Base-by-base conservation (phyloP, 1,139 yeast species). In the Hanseniaspora uvarum region DNA sequence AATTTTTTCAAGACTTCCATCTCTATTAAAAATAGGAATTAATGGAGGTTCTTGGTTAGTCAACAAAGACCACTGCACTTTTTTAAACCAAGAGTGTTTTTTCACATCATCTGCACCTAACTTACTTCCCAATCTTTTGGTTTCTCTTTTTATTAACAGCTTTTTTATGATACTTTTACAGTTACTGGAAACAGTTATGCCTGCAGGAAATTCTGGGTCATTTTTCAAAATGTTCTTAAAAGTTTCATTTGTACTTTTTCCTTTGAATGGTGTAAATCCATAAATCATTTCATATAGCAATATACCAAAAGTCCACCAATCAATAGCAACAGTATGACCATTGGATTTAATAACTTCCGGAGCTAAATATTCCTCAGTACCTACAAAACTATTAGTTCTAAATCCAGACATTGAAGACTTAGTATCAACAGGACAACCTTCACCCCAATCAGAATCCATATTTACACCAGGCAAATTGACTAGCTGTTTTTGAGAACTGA, bases 271-370 rank as follows among this genome's bases (percentile, higher is more conserved):
- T 0, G 98, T 92, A 10, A 88, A 85, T 1, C 97, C 97, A 67
- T 80, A 88, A 40, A 92, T 72, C 98, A 92, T 92, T 65, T 92
- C 98, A 66, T 80, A 92, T 26, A 88, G 73, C 62, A 92, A 76
- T 37, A 92, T 88, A 1, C 98, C 98, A 58, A 92, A 72, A 0
- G 98, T 92, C 98, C 98, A 92, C 98, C 98, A 92, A 68, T 92
- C 98, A 18, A 92, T 98, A 0, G 97, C 96, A 24, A 92, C 84
- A 0, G 97, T 92, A 64, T 92, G 98, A 1, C 98, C 98, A 60
- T 89, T 86, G 2, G 98, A 97, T 63, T 94, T 74, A 56, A 92
- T 92, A 10, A 92, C 98, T 65, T 92, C 98, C 0, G 98, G 98
- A 0, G 98, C 98, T 62, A 92, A 88, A 65, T 92, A 92, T 66